Evolutionary conservation across 805 yeast species (phyloP), one percentile per base, ranked within the genome.

Genomic region (Monosporozyma siamensis): DNA sequence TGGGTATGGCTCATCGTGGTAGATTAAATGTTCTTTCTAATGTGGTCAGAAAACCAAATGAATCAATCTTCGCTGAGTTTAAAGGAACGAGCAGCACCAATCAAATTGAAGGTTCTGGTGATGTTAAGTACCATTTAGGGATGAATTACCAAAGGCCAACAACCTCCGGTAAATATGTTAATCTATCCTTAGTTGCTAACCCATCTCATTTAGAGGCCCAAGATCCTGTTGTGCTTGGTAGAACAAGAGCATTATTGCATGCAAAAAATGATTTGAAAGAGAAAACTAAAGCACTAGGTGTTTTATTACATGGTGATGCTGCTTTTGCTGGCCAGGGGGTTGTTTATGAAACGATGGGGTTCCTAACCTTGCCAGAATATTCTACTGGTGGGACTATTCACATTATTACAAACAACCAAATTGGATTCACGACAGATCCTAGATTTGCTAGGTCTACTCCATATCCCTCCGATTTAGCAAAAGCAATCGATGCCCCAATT

Each of bases 1-100:
- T 92, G 56, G 99, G 99, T 72, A 92, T 92, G 97, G 97, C 99
- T 42, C 99, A 92, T 70, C 85, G 99, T 77, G 99, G 99, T 70
- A 82, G 99, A 72, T 75, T 92, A 59, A 92, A 92, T 68, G 89
- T 92, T 82, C 77, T 92, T 68, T 87, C 97, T 47, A 92, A 92
- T 71, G 97, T 92, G 57, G 97, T 92, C 39, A 84, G 98, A 71
- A 92, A 92, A 67, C 97, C 98, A 58, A 89, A 92, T 65, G 97
- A 90, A 72, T 88, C 96, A 40, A 92, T 92, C 62, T 90, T 92
- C 68, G 80, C 94, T 41, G 98, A 92, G 72, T 92, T 92, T 65
- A 75, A 88, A 42, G 98, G 98, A 49, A 40, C 49, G 2, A 81
- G 95, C 27, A 77, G 82, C 57, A 81, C 82, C 56, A 95, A 87